Evolutionary conservation across 2,329 filamentous ascomycete genomes (phyloP).

Genomic region (Macrophomina pseudophaseolina): DNA sequence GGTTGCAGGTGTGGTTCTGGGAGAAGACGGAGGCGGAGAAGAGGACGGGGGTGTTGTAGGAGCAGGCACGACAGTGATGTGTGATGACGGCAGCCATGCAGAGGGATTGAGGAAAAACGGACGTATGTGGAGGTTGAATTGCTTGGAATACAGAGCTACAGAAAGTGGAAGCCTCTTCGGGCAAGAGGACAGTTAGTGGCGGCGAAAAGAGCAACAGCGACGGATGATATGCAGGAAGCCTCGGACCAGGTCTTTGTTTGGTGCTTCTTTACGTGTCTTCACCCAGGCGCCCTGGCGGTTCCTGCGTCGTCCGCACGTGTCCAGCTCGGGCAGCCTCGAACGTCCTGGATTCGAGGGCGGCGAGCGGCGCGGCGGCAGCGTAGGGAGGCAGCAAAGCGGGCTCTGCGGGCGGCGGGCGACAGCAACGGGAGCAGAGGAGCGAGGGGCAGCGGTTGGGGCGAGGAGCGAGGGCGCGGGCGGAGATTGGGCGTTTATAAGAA

Average conservation of each 20-base stretch:
- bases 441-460: background rate
- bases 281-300: background rate
- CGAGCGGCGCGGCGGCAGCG: conserved; percentile 11
- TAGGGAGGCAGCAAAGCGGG: background rate
- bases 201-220: background rate
- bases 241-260: conserved; percentile 22
- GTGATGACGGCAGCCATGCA: conserved; percentile 45
- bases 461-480: background rate
- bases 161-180: background rate
- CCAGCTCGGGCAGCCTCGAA: conserved; percentile 14
- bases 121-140: conserved; percentile 3
- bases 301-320: conserved; percentile 18
- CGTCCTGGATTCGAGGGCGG: conserved; percentile 13
- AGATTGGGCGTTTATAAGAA: conserved; percentile 19
- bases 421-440: background rate
- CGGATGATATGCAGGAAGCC: conserved; percentile 1
- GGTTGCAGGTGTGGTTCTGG: conserved; percentile 50
- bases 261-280: background rate
- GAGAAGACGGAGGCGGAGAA: conserved; percentile 52
- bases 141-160: conserved; percentile 7
- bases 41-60: conserved; percentile 46
- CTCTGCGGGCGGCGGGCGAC: background rate
- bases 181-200: conserved; percentile 12
- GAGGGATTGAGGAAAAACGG: background rate
- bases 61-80: conserved; percentile 45